phyloP scores from a whole-genome alignment of 495 filamentous ascomycete genomes.

The Lasiosphaeria ovina region DNA sequence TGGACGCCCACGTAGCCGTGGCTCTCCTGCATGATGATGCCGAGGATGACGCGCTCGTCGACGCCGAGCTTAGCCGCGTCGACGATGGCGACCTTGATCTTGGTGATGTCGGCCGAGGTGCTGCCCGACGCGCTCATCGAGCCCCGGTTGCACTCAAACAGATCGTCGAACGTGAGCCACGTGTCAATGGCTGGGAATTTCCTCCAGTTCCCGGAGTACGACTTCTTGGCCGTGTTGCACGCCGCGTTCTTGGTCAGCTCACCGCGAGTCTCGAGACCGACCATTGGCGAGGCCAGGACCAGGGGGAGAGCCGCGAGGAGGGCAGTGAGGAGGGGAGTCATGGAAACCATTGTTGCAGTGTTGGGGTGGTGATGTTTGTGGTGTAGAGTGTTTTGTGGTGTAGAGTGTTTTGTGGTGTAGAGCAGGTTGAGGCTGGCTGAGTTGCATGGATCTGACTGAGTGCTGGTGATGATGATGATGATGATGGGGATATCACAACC shows the following conservation, averaged over 20 bases:
- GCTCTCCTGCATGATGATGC: conserved; percentile 47
- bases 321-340: background rate
- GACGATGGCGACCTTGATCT: conserved; percentile 33
- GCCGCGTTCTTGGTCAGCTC: background rate
- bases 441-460: too few relatives aligned
- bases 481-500: background rate
- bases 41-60: conserved; percentile 44
- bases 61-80: conserved; percentile 35
- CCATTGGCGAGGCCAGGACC: background rate
- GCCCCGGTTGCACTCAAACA: conserved; percentile 40
- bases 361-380: background rate
- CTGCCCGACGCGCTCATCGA: conserved; percentile 33
- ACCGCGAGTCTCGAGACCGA: background rate
- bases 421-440: too few relatives aligned
- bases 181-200: conserved; percentile 35
- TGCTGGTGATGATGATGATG: background rate
- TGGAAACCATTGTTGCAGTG: background rate
- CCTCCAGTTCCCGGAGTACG: conserved; percentile 33
- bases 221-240: conserved; percentile 14
- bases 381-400: background rate
- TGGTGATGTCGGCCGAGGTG: conserved; percentile 35
- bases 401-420: background rate
- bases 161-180: conserved; percentile 37
- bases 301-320: conserved; percentile 1
- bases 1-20: conserved; percentile 40